Base-by-base conservation (phyloP, 1,284 basidiomycete genomes). In the Cutaneotrichosporon sp. region DNA sequence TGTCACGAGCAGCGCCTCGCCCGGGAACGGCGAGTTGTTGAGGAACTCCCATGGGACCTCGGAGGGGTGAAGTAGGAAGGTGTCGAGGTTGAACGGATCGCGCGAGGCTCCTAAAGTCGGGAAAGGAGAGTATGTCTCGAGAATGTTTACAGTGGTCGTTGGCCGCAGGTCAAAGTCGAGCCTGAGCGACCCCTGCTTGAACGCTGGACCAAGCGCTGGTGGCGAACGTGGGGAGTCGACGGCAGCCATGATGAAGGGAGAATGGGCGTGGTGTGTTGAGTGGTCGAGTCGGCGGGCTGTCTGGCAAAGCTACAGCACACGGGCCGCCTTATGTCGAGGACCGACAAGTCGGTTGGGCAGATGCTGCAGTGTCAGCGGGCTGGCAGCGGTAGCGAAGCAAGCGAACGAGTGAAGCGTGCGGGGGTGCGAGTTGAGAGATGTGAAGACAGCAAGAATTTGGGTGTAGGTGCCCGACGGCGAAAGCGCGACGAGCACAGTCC, bases 81-180 rank as follows among this genome's bases (percentile, higher is more conserved):
- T 67, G 54, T 79, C 72, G 7, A 79, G 63, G 4, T 70, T 71
- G 53, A 73, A 73, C 0, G 77, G 75, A 61, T 79, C 77, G 42
- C 60, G 56, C 11, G 65, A 58, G 24, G 66, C 69, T 16, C 69
- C 67, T 54, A 78, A 67, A 5, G 67, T 64, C 0, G 76, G 76
- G 59, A 74, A 78, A n/a, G 76, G 76, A 9, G 74, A 74, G 62
- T 76, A 78, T 7, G 74, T 59, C 52, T 63, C 56, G 56, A 63
- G 59, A 10, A 65, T 56, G 43, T 47, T 49, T 10, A 57, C 47
- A 27, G 47, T 20, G 3, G 56, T 42, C 42, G 54, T 50, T 10
- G 51, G 27, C 27, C 49, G 47, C 16, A 54, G 42, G 42, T 54
- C 53, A 20, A 54, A 58, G 20, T 64, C 55, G 20, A 36, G 29